A percentile compares a stretch with the other conserved stretches of the same genome.
phyloP scores from a whole-genome alignment of 139 green algal species.

The Chloropicon primus region DNA sequence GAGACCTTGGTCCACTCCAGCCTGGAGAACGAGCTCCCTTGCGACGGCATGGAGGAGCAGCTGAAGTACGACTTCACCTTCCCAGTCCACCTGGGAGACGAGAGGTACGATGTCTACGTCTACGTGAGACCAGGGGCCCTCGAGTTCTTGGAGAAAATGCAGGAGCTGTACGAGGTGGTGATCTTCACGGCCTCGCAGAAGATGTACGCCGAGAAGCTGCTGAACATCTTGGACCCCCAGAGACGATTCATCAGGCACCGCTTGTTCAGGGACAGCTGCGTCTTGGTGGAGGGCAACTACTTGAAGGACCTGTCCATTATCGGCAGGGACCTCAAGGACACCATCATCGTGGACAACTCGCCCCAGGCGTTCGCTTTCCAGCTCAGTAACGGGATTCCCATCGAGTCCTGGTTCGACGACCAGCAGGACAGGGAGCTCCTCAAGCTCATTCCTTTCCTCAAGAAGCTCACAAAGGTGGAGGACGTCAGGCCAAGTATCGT shows the following conservation, averaged over 20 bases:
- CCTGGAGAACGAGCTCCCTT: conserved; percentile 12
- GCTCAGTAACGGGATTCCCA: conserved; percentile 88
- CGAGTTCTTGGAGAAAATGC: conserved; percentile 48
- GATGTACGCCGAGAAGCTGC: conserved; percentile 66
- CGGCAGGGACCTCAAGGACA: conserved; percentile 70
- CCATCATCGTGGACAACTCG: conserved; percentile 88
- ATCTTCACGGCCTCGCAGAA: conserved; percentile 65
- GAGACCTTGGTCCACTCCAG: conserved; percentile 33
- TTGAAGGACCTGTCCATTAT: conserved; percentile 68
- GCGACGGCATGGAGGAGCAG: not conserved
- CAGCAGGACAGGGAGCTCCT: conserved; percentile 60
- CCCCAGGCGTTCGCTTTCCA: conserved; percentile 39
- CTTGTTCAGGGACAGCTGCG: conserved; percentile 78
- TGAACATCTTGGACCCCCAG: conserved; percentile 63
- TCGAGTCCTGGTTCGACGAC: conserved; percentile 88
- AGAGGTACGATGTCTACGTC: conserved; percentile 52
- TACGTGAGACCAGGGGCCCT: conserved; percentile 44
- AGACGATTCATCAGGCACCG: conserved; percentile 62
- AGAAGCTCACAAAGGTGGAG: conserved; percentile 31
- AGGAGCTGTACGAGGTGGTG: conserved; percentile 62
- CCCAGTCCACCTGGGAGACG: conserved; percentile 44
- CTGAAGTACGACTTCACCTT: conserved; percentile 53
- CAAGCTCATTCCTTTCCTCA: conserved; percentile 75
- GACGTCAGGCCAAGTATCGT: conserved; percentile 63
- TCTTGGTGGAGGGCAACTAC: conserved; percentile 89